Base-by-base conservation (phyloP, 768 basidiomycete genomes). In the Mycena olivaceomarginata region DNA sequence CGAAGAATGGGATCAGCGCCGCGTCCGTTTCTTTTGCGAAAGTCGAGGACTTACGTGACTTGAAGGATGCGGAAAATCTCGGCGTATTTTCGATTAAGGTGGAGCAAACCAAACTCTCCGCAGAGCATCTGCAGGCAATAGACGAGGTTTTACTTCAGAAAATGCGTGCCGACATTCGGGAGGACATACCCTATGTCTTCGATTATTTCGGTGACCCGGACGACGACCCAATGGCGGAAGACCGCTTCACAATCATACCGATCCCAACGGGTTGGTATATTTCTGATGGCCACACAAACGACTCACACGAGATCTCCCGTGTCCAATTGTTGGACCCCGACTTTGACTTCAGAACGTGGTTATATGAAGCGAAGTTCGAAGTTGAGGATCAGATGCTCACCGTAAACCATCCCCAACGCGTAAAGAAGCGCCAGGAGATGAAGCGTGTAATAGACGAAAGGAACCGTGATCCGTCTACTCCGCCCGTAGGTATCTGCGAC, bases 291-390 rank as follows among this genome's bases (percentile, higher is more conserved):
- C 74, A 75, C 51, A 4, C 16, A 11, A 22, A 40, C 6, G 74
- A 70, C 37, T n/a, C 69, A 15, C 67, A 69, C 9, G 69, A 76
- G 11, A 16, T 76, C 46, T 76, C n/a, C 13, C 62, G 53, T 13
- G 48, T 69, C 5, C 75, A 76, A 53, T 43, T 76, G 9, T 48
- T 76, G 5, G 69, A 76, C 43, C 48, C 74, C 4, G 40, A 69
- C 15, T 75, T 75, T 40, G 57, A 75, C 25, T 70, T 70, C 18
- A 64, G 51, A 25, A 18, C 13, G 22, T 68, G 20, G 18, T 20
- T 75, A 31, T 66, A 65, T n/a, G n/a, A n/a, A n/a, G n/a, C n/a
- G n/a, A 68, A 69, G 12, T 9, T 45, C 5, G 43, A 45, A 10
- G 11, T 45, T 5, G 13, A 45, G 43, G 9, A 45, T 45, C 43